These are phyloP conservation scores for Coffea eugenioides DNA, from an alignment of 257 asterid species.

Conservation along the genomic window DNA sequence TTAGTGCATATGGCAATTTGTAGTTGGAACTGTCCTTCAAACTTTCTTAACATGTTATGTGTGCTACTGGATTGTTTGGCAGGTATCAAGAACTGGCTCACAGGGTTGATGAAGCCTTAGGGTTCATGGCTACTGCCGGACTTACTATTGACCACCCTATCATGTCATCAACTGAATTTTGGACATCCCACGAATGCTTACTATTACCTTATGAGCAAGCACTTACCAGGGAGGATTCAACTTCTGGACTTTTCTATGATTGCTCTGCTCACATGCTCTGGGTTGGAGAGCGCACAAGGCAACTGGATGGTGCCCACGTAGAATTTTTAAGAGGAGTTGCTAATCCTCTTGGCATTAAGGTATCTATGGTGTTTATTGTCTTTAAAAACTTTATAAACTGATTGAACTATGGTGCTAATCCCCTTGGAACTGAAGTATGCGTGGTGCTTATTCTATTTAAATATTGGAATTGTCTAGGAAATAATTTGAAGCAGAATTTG, in stretches of 20 bases:
- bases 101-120: conserved; percentile 85
- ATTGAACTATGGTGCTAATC: not conserved
- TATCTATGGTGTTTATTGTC: conserved; percentile 20
- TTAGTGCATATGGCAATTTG: not conserved
- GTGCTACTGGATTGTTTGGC: conserved; percentile 20
- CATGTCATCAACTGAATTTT: conserved; percentile 76
- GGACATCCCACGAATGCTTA: conserved; percentile 89
- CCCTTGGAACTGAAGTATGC: too few relatives aligned
- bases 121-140: conserved; percentile 88
- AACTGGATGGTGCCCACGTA: conserved; percentile 75
- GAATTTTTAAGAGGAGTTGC: conserved; percentile 83
- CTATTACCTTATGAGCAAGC: conserved; percentile 79
- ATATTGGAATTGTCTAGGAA: not conserved
- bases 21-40: not conserved
- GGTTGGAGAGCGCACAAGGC: conserved; percentile 86
- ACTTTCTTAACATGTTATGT: not conserved
- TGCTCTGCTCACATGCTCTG: conserved; percentile 94
- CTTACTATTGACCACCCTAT: conserved; percentile 75
- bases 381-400: not conserved
- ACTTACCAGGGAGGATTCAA: conserved; percentile 71
- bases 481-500: not conserved
- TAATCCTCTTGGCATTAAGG: conserved; percentile 85
- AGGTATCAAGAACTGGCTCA: conserved; percentile 87
- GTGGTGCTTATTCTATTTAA: too few relatives aligned
- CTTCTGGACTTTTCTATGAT: conserved; percentile 74